Evolutionary conservation across 1,284 basidiomycete species (phyloP).

Genomic region (Papiliotrema flavescens): DNA sequence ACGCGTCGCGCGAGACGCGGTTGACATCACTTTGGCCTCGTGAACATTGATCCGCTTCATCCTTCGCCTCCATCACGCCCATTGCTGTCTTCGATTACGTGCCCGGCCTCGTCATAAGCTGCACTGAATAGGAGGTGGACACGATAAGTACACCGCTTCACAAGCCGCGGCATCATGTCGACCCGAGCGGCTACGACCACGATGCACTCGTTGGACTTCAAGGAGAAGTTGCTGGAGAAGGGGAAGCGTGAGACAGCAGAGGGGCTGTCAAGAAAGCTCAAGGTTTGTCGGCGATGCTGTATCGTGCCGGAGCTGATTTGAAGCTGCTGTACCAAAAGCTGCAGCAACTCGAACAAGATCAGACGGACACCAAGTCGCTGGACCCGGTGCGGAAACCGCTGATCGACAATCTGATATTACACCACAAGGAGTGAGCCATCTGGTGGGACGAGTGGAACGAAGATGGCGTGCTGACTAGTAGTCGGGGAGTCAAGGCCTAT

Average conservation of each 20-base stretch:
- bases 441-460: background rate
- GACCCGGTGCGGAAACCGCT: constrained; percentile 70
- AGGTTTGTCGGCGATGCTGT: constrained; percentile 43
- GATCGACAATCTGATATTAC: constrained; percentile 70
- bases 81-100: too few species aligned
- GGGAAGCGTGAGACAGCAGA: constrained; percentile 52
- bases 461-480: constrained; percentile 8
- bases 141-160: too few species aligned
- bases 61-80: background rate
- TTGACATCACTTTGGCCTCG: constrained; percentile 5
- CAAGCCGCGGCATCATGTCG: constrained; percentile 15
- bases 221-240: constrained; percentile 64
- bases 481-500: constrained; percentile 80
- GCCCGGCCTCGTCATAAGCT: too few species aligned
- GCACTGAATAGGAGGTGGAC: too few species aligned
- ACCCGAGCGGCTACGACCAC: constrained; percentile 6
- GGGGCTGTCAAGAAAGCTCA: constrained; percentile 76
- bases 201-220: constrained; percentile 58
- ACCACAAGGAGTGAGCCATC: constrained; percentile 76
- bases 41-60: too few species aligned
- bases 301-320: background rate
- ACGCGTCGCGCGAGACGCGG: background rate
- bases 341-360: constrained; percentile 80
- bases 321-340: constrained; percentile 72
- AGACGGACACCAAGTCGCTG: constrained; percentile 70